Base-by-base conservation (phyloP, 2,329 filamentous ascomycete genomes). In the Exophiala lecanii-corni region DNA sequence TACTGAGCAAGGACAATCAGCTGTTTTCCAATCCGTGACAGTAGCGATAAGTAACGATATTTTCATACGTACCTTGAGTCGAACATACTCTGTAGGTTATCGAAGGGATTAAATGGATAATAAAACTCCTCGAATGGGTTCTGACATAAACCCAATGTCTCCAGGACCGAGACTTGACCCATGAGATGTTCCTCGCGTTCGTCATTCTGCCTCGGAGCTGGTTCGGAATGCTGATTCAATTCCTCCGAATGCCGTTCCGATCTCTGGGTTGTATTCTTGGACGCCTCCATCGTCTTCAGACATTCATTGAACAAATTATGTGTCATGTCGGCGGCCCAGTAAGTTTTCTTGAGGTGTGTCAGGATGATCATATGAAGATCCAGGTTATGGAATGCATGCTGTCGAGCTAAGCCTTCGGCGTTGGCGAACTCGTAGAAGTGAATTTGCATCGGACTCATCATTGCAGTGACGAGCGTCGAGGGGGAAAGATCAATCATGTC, bases 321-420 rank as follows among this genome's bases (percentile, higher is more conserved):
- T n/a, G 40, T 28, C 33, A 50, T 47, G 23, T 50, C 48, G 4
- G 48, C 48, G 12, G 41, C 39, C 48, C 48, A 50, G 31, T 41
- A 50, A 9, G 48, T 48, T 45, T 50, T 48, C 19, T 46, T 39
- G 13, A 50, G 45, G 17, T 48, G 45, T 9, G 36, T 20, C 9
- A 48, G 32, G 7, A 51, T 38, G 20, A 51, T 41, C 36, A 48
- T 33, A 31, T 51, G 38, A 15, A 51, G 44, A 15, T 50, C 43
- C n/a, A 50, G 17, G 15, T 50, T 47, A 26, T 50, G 48, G 18
- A 30, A n/a, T 12, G 48, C 48, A 19, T 50, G 45, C 21, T 47
- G 45, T 9, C 41, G 41, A 4, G 39, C 32, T 6, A 50, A 30
- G 9, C 45, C 45, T 5, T 36, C 30, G 3, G 43, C 42, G 12